Evolutionary conservation across 1,284 basidiomycete species (phyloP).

Genomic region (Ceratobasidium sp.): DNA sequence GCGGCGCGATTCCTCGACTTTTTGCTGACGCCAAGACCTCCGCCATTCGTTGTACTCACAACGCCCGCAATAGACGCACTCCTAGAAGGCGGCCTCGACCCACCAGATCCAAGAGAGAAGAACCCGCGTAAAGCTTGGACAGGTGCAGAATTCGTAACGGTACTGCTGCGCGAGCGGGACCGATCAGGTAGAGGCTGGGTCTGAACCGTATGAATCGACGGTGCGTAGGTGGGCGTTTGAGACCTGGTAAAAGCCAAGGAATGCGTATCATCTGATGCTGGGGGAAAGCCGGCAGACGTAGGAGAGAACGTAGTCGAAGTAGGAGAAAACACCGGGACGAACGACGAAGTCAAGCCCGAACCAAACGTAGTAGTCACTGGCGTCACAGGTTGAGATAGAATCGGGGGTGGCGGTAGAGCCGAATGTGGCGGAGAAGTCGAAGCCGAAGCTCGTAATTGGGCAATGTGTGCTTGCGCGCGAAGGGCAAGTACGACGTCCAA

Average conservation of each 20-base stretch:
- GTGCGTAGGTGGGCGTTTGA: constrained; percentile 38
- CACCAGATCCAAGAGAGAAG: constrained; percentile 24
- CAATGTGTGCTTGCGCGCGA: constrained; percentile 32
- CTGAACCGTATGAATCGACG: constrained; percentile 31
- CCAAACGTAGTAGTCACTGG: constrained; percentile 38
- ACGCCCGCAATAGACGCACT: constrained; percentile 21
- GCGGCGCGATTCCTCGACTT: neutral
- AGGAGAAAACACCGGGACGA: constrained; percentile 31
- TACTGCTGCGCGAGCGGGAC: constrained; percentile 32
- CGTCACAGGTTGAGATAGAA: constrained; percentile 30
- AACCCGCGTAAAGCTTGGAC: constrained; percentile 40
- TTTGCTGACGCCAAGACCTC: constrained; percentile 1
- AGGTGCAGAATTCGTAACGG: constrained; percentile 37
- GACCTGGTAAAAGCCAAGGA: constrained; percentile 40
- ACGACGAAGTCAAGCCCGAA: constrained; percentile 26
- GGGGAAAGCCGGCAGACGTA: constrained; percentile 15
- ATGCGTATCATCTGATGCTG: constrained; percentile 27
- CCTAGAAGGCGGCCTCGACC: constrained; percentile 35
- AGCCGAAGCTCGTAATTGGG: constrained; percentile 15
- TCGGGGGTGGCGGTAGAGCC: constrained; percentile 17
- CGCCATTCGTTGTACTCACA: neutral
- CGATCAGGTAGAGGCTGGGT: constrained; percentile 13
- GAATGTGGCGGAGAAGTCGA: constrained; percentile 29
- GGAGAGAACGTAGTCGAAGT: constrained; percentile 27
- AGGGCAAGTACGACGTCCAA: constrained; percentile 39